These are phyloP conservation scores for Cardamine chenopodiifolia DNA, from an alignment of 345 rosid genomes.

Conservation along the genomic window DNA sequence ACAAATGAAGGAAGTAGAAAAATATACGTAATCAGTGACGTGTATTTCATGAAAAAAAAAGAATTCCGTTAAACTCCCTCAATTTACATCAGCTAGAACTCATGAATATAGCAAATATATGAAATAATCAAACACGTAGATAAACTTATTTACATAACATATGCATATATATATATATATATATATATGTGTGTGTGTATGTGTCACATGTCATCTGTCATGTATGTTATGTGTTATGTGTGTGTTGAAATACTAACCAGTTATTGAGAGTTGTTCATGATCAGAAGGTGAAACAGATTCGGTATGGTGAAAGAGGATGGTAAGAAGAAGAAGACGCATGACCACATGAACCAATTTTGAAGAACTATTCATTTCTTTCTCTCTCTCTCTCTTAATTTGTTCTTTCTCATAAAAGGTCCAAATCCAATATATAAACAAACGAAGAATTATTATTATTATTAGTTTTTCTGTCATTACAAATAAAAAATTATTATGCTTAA, in stretches of 20 bases:
- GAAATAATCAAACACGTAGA: not conserved
- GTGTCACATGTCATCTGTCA: not conserved
- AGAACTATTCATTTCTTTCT: not conserved
- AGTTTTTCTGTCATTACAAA: not conserved
- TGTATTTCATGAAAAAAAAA: not conserved
- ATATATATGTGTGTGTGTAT: not conserved
- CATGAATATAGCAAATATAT: not conserved
- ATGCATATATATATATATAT: not conserved
- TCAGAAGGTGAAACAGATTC: constrained; percentile 11
- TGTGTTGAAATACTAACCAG: constrained; percentile 17
- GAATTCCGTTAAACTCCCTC: not conserved
- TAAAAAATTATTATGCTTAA: not conserved
- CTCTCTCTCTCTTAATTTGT: not conserved
- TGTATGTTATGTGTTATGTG: not conserved
- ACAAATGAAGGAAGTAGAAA: not conserved
- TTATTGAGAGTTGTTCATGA: not conserved
- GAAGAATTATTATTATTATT: not conserved
- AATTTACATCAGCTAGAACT: not conserved
- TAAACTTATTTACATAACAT: not conserved
- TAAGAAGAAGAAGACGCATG: constrained; percentile 3
- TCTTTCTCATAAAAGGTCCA: not conserved
- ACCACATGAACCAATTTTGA: not conserved
- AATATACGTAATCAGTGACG: too few relatives aligned
- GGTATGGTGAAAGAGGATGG: not conserved
- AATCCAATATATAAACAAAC: not conserved